Conservation (phyloP, 768 basidiomycete species). For the Ephemerocybe angulata region DNA sequence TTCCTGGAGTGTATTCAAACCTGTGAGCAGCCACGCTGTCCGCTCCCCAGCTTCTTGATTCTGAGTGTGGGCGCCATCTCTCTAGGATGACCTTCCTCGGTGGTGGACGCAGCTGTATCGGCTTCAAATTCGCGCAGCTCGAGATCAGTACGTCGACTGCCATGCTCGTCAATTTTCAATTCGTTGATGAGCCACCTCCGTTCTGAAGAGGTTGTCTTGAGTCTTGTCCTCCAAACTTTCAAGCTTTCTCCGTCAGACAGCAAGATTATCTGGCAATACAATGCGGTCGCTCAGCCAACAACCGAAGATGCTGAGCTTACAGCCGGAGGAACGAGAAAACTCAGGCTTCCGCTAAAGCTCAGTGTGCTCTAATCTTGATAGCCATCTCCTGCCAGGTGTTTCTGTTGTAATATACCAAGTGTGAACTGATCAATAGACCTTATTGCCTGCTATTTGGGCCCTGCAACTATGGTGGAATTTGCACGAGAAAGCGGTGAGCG, state of each 20-base stretch:
- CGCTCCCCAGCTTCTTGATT: neutral
- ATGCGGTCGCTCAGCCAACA: neutral
- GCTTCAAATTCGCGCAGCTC: slow-evolving; percentile 42
- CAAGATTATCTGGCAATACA: slow-evolving; percentile 8
- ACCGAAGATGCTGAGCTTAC: neutral
- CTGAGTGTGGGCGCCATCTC: too few relatives aligned
- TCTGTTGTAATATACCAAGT: too few relatives aligned
- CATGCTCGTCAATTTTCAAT: too few relatives aligned
- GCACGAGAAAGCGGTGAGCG: too few relatives aligned
- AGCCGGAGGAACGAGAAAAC: neutral
- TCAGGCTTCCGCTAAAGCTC: neutral
- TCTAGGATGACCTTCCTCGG: slow-evolving; percentile 7
- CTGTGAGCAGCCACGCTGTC: neutral
- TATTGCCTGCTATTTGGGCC: too few relatives aligned
- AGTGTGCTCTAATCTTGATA: neutral
- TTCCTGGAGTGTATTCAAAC: slow-evolving; percentile 6
- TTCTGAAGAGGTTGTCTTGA: slow-evolving; percentile 11
- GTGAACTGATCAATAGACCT: too few relatives aligned
- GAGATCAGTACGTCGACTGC: slow-evolving; percentile 43
- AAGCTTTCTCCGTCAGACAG: neutral
- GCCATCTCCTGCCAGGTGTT: too few relatives aligned
- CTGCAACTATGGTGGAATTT: too few relatives aligned
- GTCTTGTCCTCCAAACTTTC: slow-evolving; percentile 4
- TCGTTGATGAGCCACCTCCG: too few relatives aligned
- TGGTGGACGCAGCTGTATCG: slow-evolving; percentile 20